Conservation (phyloP, 2,329 filamentous ascomycete genomes). For the Penicillium sp. region DNA sequence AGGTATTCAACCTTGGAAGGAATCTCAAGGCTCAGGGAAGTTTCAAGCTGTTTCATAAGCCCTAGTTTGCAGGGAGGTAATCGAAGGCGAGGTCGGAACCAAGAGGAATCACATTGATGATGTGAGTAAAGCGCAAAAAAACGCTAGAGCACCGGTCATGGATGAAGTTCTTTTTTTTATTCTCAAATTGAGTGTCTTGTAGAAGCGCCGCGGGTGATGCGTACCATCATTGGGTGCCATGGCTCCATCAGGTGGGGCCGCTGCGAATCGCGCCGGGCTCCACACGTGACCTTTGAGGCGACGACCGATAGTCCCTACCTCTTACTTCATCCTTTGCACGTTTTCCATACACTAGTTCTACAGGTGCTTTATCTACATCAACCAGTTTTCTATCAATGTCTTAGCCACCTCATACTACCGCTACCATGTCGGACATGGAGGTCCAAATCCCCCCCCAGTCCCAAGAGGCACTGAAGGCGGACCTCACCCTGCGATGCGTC, state of each 20-base stretch:
- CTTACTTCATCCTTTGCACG: background rate
- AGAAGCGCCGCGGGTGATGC: background rate
- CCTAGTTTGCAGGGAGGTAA: background rate
- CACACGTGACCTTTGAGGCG: background rate
- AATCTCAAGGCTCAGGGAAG: background rate
- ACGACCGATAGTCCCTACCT: background rate
- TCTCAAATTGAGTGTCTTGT: background rate
- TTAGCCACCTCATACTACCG: background rate
- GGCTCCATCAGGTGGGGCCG: background rate
- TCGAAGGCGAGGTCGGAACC: background rate
- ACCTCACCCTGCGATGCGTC: conserved; percentile 1
- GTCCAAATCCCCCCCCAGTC: background rate
- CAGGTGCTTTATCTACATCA: background rate
- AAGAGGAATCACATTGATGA: background rate
- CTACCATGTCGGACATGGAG: background rate
- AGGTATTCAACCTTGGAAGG: background rate
- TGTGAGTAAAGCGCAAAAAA: background rate
- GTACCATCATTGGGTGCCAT: too few species aligned
- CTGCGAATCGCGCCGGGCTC: background rate
- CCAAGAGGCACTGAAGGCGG: conserved; percentile 2
- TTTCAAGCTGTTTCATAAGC: background rate
- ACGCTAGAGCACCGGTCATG: background rate
- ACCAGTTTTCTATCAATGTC: background rate
- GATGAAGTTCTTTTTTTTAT: too few species aligned
- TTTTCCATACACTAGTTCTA: background rate